phyloP scores from a whole-genome alignment of 2,329 filamentous ascomycete species.

The Helicocarpus griseus region DNA sequence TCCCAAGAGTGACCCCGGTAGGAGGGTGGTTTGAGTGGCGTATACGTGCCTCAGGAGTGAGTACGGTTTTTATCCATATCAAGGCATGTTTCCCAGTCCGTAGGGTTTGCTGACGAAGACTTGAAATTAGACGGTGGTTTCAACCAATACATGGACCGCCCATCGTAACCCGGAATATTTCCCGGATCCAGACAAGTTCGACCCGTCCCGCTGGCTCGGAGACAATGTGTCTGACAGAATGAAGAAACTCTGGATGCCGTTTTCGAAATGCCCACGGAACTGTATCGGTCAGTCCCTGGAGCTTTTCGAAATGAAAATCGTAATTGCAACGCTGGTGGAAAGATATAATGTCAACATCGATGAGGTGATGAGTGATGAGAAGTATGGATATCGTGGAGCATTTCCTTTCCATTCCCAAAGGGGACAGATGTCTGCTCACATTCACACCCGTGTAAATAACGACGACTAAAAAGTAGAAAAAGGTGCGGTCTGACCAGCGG shows the following conservation, averaged over 20 bases:
- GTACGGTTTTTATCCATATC: background rate
- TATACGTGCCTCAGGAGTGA: slow-evolving; percentile 7
- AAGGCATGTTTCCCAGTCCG: background rate
- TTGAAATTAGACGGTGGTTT: slow-evolving; percentile 5
- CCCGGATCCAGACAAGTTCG: slow-evolving; percentile 9
- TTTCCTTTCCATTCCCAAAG: slow-evolving; percentile 12
- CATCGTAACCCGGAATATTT: slow-evolving; percentile 9
- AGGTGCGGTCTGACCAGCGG: no score
- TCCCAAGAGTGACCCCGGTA: background rate
- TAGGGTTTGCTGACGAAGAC: background rate
- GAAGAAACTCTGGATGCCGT: slow-evolving; percentile 8
- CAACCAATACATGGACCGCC: slow-evolving; percentile 8
- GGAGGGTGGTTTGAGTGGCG: slow-evolving; percentile 2
- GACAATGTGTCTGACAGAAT: background rate
- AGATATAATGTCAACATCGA: slow-evolving; percentile 7
- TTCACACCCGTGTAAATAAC: slow-evolving; percentile 5
- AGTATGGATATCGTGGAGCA: slow-evolving; percentile 12
- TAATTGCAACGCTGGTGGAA: slow-evolving; percentile 6
- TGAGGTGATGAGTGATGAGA: slow-evolving; percentile 1
- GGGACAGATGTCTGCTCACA: slow-evolving; percentile 8
- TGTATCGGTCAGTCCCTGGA: slow-evolving; percentile 10
- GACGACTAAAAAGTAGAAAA: background rate
- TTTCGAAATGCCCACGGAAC: slow-evolving; percentile 8
- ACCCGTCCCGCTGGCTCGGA: slow-evolving; percentile 9
- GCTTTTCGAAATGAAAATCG: slow-evolving; percentile 12